Evolutionary conservation across 306 rosid genomes (phyloP).

Genomic region (Vigna reflexopilosa): DNA sequence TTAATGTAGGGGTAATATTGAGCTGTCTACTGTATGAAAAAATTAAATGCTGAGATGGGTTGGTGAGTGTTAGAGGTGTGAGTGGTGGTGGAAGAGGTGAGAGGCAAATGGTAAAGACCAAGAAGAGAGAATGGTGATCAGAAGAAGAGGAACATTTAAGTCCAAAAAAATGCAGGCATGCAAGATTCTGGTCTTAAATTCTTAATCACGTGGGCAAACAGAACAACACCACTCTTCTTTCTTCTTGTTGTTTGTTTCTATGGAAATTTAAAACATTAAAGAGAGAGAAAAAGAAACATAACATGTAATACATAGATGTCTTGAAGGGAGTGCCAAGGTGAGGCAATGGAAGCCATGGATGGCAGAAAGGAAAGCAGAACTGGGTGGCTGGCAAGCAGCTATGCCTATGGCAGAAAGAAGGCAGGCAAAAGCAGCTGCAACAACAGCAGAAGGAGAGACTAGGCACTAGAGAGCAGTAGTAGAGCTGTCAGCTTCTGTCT

Average conservation of each 20-base stretch:
- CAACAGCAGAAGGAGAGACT: constrained; percentile 33
- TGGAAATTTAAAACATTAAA: no score
- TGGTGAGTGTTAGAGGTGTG: not conserved
- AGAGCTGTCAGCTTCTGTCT: constrained; percentile 25
- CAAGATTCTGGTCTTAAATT: not conserved
- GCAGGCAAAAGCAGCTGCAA: constrained; percentile 6
- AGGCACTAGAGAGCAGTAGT: constrained; percentile 33
- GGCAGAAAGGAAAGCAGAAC: not conserved
- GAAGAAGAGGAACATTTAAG: not conserved
- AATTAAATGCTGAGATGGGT: not conserved
- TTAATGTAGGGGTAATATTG: no score
- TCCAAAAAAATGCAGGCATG: not conserved
- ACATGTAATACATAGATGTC: no score
- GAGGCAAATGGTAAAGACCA: not conserved
- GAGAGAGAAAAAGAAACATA: not conserved
- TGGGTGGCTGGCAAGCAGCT: not conserved
- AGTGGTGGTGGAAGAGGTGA: not conserved
- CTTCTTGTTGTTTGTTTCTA: not conserved
- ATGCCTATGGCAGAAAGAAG: not conserved
- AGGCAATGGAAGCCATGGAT: not conserved
- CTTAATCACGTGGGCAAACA: not conserved
- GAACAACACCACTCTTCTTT: not conserved
- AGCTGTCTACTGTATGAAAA: no score
- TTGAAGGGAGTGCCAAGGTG: not conserved
- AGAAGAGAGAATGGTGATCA: no score